Evolutionary conservation across 2,329 filamentous ascomycete species (phyloP).

Genomic region (Penicillium sp.): DNA sequence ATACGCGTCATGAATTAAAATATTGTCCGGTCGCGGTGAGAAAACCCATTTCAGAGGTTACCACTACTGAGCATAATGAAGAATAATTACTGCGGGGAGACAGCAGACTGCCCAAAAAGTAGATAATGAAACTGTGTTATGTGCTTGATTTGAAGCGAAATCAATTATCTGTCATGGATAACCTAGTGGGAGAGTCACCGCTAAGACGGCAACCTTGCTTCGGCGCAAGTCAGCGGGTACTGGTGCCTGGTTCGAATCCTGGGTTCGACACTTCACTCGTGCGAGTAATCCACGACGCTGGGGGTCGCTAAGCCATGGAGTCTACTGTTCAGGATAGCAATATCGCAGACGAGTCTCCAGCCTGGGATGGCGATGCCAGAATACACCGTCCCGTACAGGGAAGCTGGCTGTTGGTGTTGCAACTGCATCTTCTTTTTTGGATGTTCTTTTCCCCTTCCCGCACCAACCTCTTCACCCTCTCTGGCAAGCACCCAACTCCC

Average conservation of each 20-base stretch:
- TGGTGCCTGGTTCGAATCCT: conserved; percentile 56
- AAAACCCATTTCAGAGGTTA: neutral
- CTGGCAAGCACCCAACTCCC: neutral
- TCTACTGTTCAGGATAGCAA: conserved; percentile 58
- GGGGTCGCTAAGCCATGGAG: conserved; percentile 53
- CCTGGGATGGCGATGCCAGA: conserved; percentile 56
- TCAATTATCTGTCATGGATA: conserved; percentile 43
- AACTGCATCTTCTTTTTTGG: conserved; percentile 28
- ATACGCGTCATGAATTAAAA: no score
- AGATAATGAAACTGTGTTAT: neutral
- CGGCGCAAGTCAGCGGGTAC: conserved; percentile 35
- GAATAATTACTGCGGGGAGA: neutral
- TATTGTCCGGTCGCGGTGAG: neutral
- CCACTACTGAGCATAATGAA: neutral
- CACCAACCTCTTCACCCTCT: neutral
- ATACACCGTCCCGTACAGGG: conserved; percentile 47
- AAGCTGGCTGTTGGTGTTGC: conserved; percentile 36
- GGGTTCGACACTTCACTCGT: conserved; percentile 55
- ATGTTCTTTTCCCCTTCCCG: conserved; percentile 23
- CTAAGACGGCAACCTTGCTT: conserved; percentile 39
- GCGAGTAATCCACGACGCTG: conserved; percentile 56
- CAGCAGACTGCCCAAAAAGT: neutral
- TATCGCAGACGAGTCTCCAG: conserved; percentile 57
- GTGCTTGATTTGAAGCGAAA: neutral
- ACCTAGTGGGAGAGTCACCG: conserved; percentile 40